phyloP scores from a whole-genome alignment of 768 basidiomycete species.

The Naematelia aurantialba region DNA sequence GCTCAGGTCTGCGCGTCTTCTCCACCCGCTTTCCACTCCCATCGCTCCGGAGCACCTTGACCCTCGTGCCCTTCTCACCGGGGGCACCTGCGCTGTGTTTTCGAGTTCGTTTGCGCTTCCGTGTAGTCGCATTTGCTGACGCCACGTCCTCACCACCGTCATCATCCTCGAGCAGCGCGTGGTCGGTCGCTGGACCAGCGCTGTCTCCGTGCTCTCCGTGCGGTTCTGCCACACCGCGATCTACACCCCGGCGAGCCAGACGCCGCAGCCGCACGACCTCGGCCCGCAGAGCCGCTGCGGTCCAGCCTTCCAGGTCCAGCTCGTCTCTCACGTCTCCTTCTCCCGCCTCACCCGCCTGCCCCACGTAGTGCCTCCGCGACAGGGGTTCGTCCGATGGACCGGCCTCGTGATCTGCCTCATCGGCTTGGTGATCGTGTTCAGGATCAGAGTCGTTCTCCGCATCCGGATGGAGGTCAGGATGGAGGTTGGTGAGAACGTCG shows the following conservation, averaged over 20 bases:
- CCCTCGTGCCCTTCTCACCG: conserved; percentile 2
- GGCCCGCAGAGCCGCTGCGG: conserved; percentile 16
- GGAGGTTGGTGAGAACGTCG: not conserved
- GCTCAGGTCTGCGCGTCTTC: conserved; percentile 20
- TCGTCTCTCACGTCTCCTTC: not conserved
- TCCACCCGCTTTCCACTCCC: conserved; percentile 36
- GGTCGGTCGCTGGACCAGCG: not conserved
- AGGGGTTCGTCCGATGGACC: not conserved
- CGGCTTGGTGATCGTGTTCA: not conserved
- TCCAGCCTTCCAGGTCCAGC: conserved; percentile 15
- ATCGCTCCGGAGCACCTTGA: conserved; percentile 7
- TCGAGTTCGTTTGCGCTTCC: conserved; percentile 1
- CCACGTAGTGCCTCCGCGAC: not conserved
- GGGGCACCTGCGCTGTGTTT: not conserved
- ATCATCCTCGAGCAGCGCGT: not conserved
- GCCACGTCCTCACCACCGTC: not conserved
- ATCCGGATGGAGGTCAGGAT: not conserved
- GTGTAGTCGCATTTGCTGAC: not conserved
- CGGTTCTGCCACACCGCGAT: no score
- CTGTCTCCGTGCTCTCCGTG: not conserved
- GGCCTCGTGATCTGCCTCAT: not conserved
- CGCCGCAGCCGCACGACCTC: conserved; percentile 1
- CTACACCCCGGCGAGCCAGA: not conserved
- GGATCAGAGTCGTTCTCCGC: conserved; percentile 11
- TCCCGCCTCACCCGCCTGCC: not conserved